Conservation (phyloP, 202 grass and related monocot species). For the Cymbopogon flexuosus region DNA sequence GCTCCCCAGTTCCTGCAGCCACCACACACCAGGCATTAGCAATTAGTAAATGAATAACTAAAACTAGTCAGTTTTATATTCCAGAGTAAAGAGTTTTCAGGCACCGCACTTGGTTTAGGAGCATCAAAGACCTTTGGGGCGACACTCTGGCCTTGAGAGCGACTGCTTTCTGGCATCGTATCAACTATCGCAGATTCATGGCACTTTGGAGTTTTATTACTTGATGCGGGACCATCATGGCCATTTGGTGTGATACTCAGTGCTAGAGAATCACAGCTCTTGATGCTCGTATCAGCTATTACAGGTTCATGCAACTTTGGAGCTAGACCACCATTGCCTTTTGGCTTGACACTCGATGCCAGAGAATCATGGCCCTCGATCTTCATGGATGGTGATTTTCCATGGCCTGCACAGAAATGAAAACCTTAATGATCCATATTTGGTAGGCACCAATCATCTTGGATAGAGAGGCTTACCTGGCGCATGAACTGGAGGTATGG, state of each 20-base stretch:
- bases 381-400: not conserved
- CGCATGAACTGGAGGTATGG: not conserved
- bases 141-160: not conserved
- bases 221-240: conserved; percentile 23
- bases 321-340: not conserved
- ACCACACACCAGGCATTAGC: not conserved
- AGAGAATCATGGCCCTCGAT: conserved; percentile 15
- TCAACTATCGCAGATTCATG: not conserved
- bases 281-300: not conserved
- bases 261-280: conserved; percentile 18
- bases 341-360: not conserved
- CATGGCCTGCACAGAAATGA: conserved; percentile 13
- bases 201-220: conserved; percentile 10
- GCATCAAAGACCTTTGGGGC: not conserved
- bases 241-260: conserved; percentile 21
- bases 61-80: not conserved
- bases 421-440: not conserved
- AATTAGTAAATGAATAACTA: not conserved
- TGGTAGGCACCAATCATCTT: not conserved
- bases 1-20: conserved; percentile 17
- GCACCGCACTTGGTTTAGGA: conserved; percentile 19
- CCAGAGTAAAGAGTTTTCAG: not conserved
- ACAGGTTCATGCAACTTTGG: conserved; percentile 1
- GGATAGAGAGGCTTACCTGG: conserved; percentile 21
- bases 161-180: not conserved